Conservation (phyloP, 2,329 filamentous ascomycete species). For the Fusarium paranaense region DNA sequence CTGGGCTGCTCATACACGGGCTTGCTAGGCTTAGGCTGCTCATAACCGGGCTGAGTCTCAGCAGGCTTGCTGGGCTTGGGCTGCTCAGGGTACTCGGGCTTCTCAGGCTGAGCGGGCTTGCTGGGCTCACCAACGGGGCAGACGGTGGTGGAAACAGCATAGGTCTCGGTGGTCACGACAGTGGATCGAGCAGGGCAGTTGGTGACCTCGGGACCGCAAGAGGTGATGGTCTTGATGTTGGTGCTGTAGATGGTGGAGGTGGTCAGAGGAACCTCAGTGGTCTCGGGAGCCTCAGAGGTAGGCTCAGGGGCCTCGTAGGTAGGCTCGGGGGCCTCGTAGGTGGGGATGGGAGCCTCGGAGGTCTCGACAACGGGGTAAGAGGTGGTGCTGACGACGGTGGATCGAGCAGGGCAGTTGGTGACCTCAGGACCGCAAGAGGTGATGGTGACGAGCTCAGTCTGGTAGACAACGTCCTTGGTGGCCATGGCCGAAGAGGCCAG, state of each 20-base stretch:
- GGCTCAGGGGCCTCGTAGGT: constrained; percentile 49
- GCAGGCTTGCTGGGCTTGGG: constrained; percentile 14
- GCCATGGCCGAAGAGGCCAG: constrained; percentile 55
- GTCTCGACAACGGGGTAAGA: constrained; percentile 30
- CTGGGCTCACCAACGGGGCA: constrained; percentile 50
- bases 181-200: constrained; percentile 67
- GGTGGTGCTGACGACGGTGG: constrained; percentile 37
- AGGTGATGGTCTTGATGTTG: constrained; percentile 71
- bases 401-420: constrained; percentile 44
- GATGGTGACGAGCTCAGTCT: constrained; percentile 70
- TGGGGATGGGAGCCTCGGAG: constrained; percentile 50
- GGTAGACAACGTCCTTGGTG: constrained; percentile 60
- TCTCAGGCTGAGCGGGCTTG: constrained; percentile 5
- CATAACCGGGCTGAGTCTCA: constrained; percentile 23
- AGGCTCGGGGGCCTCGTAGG: constrained; percentile 47
- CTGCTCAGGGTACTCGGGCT: constrained; percentile 27
- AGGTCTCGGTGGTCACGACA: constrained; percentile 51
- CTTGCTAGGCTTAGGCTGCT: constrained; percentile 18
- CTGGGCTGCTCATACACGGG: constrained; percentile 17
- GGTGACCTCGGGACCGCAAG: constrained; percentile 69
- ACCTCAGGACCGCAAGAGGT: constrained; percentile 63
- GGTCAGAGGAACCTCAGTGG: constrained; percentile 54
- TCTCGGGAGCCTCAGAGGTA: not conserved
- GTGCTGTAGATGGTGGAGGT: constrained; percentile 69
- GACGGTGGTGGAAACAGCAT: constrained; percentile 55